Conservation (phyloP, 2,329 filamentous ascomycete genomes). For the Colletotrichum destructivum region DNA sequence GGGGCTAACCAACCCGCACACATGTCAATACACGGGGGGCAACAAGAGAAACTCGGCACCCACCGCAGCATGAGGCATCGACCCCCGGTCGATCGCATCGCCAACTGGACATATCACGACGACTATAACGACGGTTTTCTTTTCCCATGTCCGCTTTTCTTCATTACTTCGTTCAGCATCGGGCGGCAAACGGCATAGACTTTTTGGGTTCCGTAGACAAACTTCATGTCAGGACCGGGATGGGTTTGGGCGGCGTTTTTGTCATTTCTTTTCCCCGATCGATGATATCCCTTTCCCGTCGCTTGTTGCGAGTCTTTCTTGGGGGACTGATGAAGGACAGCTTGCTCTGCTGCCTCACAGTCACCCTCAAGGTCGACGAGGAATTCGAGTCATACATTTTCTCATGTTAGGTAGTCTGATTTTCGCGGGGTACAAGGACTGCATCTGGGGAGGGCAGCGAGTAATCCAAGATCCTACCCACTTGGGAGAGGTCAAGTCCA, state of each 20-base stretch:
- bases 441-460: constrained; percentile 32
- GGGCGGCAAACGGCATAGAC: constrained; percentile 45
- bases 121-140: constrained; percentile 42
- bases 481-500: constrained; percentile 18
- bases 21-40: constrained; percentile 8
- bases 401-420: constrained; percentile 34
- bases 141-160: constrained; percentile 7
- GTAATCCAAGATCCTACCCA: constrained; percentile 30
- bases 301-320: constrained; percentile 34
- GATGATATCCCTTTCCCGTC: constrained; percentile 42
- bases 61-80: constrained; percentile 13
- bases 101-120: constrained; percentile 42
- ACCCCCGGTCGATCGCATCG: constrained; percentile 20
- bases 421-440: constrained; percentile 19
- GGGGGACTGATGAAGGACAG: neutral
- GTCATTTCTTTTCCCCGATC: constrained; percentile 28
- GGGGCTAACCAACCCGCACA: neutral
- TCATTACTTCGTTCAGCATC: constrained; percentile 37
- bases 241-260: constrained; percentile 37
- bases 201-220: constrained; percentile 40
- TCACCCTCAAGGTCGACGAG: constrained; percentile 20
- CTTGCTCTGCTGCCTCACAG: neutral
- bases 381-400: constrained; percentile 33
- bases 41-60: neutral
- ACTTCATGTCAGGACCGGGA: constrained; percentile 33